Conservation (phyloP, 2,329 filamentous ascomycete genomes). For the Tolypocladium cylindrosporum region DNA sequence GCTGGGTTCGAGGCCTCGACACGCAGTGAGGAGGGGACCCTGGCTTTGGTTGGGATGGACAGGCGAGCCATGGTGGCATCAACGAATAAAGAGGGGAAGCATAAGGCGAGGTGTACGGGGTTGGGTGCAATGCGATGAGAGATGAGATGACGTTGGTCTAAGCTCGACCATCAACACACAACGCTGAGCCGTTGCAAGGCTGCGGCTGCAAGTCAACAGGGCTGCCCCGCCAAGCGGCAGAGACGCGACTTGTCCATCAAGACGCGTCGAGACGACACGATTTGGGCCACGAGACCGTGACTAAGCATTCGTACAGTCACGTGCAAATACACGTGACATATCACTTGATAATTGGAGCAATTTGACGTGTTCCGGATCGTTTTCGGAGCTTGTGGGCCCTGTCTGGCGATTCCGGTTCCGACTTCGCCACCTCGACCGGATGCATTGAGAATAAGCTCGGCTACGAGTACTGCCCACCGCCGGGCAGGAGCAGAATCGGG, state of each 20-base stretch:
- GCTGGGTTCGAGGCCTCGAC: slow-evolving; percentile 55
- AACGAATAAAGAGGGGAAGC: neutral
- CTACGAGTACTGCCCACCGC: neutral
- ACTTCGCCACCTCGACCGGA: neutral
- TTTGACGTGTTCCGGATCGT: neutral
- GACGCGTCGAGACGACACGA: neutral
- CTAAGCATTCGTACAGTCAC: neutral
- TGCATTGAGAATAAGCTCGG: neutral
- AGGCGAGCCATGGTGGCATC: slow-evolving; percentile 37
- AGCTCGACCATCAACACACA: neutral
- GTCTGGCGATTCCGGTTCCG: neutral
- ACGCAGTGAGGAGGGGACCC: slow-evolving; percentile 61
- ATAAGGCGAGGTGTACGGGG: neutral
- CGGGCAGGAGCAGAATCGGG: neutral
- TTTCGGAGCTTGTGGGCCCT: neutral
- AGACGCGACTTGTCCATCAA: neutral
- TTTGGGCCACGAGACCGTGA: neutral
- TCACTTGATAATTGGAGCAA: no score
- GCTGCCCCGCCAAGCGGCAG: neutral
- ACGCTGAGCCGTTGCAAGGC: neutral
- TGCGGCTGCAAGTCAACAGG: neutral
- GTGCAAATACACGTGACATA: neutral
- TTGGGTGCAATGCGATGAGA: neutral
- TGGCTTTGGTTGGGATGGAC: slow-evolving; percentile 60
- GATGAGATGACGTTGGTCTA: neutral